A percentile compares a stretch with the other conserved stretches of the same genome.
Conservation (phyloP, 2,329 filamentous ascomycete genomes). For the Monilinia fructigena region DNA sequence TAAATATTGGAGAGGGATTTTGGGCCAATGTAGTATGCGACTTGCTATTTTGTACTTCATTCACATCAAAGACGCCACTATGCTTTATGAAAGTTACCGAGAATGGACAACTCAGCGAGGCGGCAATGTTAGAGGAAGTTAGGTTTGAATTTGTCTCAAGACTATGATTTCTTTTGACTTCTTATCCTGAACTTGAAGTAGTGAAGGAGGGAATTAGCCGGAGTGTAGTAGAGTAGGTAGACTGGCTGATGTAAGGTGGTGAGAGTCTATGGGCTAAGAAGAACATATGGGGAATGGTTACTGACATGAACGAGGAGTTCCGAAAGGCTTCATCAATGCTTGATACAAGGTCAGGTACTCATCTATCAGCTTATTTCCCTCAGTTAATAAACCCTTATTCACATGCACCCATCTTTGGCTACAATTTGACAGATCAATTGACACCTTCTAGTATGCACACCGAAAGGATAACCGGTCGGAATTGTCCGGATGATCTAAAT, state of each 20-base stretch:
- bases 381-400: background rate
- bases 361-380: background rate
- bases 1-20: conserved; percentile 13
- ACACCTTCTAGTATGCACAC: conserved; percentile 2
- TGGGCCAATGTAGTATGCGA: conserved; percentile 6
- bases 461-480: conserved; percentile 15
- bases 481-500: conserved; percentile 7
- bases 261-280: background rate
- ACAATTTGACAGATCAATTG: conserved; percentile 9
- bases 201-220: background rate
- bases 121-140: background rate
- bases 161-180: background rate
- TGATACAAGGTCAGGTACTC: background rate
- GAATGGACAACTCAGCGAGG: background rate
- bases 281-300: background rate
- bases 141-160: conserved; percentile 2
- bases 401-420: background rate
- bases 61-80: background rate
- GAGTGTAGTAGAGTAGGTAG: background rate
- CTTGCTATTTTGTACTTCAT: background rate
- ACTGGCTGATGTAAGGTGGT: background rate
- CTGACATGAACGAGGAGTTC: background rate
- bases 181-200: background rate
- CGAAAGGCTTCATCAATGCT: conserved; percentile 8
- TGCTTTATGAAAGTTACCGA: conserved; percentile 7